These are phyloP conservation scores for Punica granatum DNA, from an alignment of 345 rosid species.

Conservation along the genomic window DNA sequence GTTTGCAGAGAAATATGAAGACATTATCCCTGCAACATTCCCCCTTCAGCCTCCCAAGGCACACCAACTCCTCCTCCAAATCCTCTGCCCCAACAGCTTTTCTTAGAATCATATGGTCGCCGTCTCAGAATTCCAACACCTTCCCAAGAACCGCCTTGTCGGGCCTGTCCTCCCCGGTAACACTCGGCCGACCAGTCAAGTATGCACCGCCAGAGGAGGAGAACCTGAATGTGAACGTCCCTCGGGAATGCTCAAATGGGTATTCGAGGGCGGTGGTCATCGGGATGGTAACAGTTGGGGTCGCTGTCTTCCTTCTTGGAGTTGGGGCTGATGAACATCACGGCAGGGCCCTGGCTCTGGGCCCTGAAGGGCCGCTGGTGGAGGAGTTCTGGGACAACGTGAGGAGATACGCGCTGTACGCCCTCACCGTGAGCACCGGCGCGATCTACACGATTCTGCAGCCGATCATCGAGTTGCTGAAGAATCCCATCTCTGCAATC, in stretches of 20 bases:
- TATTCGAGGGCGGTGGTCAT: constrained; percentile 30
- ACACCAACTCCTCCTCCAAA: background rate
- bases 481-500: constrained; percentile 78
- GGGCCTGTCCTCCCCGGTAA: background rate
- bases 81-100: background rate
- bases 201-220: constrained; percentile 5
- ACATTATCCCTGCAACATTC: constrained; percentile 10
- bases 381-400: constrained; percentile 99
- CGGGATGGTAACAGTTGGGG: constrained; percentile 52
- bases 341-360: constrained; percentile 59
- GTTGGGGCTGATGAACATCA: constrained; percentile 30
- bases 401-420: constrained; percentile 88
- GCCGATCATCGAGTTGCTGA: constrained; percentile 65
- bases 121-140: background rate
- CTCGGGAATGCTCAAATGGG: no score
- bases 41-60: constrained; percentile 14
- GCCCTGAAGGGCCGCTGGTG: constrained; percentile 82
- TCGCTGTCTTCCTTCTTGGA: constrained; percentile 38
- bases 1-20: constrained; percentile 21
- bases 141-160: background rate
- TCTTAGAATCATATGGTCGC: background rate
- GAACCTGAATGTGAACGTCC: no score
- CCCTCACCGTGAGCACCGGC: constrained; percentile 87
- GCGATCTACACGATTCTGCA: constrained; percentile 59
- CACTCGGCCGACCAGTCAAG: background rate